Percentiles rank a stretch among this genome's conserved stretches.
Conservation (phyloP, 2,329 filamentous ascomycete genomes). For the Tricladium varicosporioides region DNA sequence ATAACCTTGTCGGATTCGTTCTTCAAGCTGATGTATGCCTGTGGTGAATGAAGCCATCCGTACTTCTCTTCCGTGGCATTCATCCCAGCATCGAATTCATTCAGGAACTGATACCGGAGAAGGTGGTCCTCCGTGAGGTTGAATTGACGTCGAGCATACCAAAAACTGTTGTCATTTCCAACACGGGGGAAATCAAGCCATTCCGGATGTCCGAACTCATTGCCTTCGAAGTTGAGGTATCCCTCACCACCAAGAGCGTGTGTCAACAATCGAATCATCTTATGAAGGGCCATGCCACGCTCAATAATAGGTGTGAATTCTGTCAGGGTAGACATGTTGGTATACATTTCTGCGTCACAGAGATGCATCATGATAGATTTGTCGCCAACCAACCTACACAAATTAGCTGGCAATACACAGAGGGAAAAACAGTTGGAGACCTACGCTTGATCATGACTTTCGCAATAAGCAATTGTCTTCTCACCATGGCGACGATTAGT, state of each 20-base stretch:
- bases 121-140: constrained; percentile 86
- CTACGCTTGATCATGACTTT: constrained; percentile 97
- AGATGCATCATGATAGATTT: constrained; percentile 98
- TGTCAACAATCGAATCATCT: constrained; percentile 94
- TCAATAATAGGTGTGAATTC: constrained; percentile 87
- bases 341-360: constrained; percentile 95
- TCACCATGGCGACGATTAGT: constrained; percentile 93
- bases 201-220: constrained; percentile 97
- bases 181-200: constrained; percentile 98
- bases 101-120: constrained; percentile 86
- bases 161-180: constrained; percentile 90
- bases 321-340: constrained; percentile 86
- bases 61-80: constrained; percentile 84
- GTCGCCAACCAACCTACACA: constrained; percentile 82
- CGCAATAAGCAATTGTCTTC: constrained; percentile 97
- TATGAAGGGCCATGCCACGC: constrained; percentile 88
- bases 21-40: constrained; percentile 93
- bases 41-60: constrained; percentile 81
- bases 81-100: constrained; percentile 92
- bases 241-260: constrained; percentile 91
- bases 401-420: constrained; percentile 20
- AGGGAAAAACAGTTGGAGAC: constrained; percentile 33
- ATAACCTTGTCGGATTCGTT: constrained; percentile 92
- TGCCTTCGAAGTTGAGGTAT: constrained; percentile 98
- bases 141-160: constrained; percentile 89